These are phyloP conservation scores for Zhuliangozyma blackwelliae DNA, from an alignment of 1,139 yeast species.

Conservation along the genomic window DNA sequence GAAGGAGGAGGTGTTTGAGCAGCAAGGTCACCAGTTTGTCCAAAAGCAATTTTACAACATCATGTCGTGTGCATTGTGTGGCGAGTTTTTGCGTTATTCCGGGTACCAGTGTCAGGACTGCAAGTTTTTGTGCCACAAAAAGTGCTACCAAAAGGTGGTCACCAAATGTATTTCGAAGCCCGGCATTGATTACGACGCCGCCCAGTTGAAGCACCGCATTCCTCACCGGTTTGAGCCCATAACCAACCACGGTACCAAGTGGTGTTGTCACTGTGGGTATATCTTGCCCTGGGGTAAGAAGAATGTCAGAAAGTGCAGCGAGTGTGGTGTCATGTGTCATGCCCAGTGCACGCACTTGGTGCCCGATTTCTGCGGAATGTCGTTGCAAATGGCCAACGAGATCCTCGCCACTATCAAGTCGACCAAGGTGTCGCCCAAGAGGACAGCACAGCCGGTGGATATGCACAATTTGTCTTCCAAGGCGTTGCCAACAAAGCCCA, in stretches of 20 bases:
- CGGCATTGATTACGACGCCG: constrained; percentile 81
- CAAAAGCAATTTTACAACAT: constrained; percentile 93
- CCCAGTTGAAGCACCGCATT: constrained; percentile 89
- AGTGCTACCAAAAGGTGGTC: constrained; percentile 89
- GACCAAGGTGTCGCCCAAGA: constrained; percentile 31
- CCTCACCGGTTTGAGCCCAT: constrained; percentile 94
- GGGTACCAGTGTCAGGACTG: constrained; percentile 97
- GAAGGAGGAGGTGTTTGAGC: constrained; percentile 92
- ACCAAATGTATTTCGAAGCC: constrained; percentile 94
- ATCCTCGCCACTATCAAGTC: constrained; percentile 80
- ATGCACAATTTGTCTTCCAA: neutral
- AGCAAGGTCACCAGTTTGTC: constrained; percentile 95
- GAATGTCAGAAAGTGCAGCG: constrained; percentile 91
- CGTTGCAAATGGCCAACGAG: constrained; percentile 94
- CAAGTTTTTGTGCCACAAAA: constrained; percentile 87
- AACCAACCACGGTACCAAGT: constrained; percentile 90
- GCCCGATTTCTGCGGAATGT: constrained; percentile 98
- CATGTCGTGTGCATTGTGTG: constrained; percentile 96
- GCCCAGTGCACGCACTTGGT: constrained; percentile 89
- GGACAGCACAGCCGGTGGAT: neutral
- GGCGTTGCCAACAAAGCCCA: constrained; percentile 8
- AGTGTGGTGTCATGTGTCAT: constrained; percentile 94
- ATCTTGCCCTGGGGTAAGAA: constrained; percentile 92
- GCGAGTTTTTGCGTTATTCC: constrained; percentile 88
- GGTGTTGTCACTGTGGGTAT: constrained; percentile 99